A percentile compares a stretch with the other conserved stretches of the same genome.
These are phyloP conservation scores for Alternaria burnsii DNA, from an alignment of 2,329 filamentous ascomycete genomes.

Conservation along the genomic window DNA sequence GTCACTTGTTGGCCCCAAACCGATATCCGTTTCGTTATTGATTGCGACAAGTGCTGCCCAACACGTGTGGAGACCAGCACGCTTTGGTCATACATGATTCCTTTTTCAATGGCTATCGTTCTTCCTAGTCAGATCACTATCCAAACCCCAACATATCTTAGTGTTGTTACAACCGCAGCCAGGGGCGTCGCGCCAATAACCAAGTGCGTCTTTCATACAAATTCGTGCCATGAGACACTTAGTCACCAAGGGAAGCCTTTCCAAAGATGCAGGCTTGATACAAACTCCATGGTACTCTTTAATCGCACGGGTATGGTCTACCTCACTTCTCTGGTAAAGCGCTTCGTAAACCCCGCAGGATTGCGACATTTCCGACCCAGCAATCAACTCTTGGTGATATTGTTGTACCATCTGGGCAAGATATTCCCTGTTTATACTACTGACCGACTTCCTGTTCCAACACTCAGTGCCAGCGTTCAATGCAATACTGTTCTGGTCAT, in stretches of 20 bases:
- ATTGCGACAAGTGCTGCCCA: neutral
- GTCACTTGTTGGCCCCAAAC: neutral
- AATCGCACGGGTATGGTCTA: too few species aligned
- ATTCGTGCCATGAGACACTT: neutral
- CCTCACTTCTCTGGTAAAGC: too few species aligned
- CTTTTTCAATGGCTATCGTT: too few species aligned
- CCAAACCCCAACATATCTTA: too few species aligned
- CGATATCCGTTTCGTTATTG: neutral
- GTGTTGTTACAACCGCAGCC: too few species aligned
- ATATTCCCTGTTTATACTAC: neutral
- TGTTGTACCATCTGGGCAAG: neutral
- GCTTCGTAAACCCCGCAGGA: too few species aligned
- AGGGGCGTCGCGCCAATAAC: neutral
- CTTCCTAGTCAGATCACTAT: too few species aligned
- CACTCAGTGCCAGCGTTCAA: neutral
- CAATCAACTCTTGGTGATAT: neutral
- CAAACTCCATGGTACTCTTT: too few species aligned
- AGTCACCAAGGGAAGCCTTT: neutral
- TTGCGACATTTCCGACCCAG: neutral
- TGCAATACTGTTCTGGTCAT: neutral
- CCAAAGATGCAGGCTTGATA: neutral
- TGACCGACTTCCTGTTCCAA: neutral
- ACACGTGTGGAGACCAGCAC: neutral
- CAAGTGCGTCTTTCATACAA: neutral
- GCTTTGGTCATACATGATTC: too few species aligned